Evolutionary conservation across 2,329 filamentous ascomycete genomes (phyloP), one percentile per base, ranked within the genome.

Genomic region (Trichoderma breve): DNA sequence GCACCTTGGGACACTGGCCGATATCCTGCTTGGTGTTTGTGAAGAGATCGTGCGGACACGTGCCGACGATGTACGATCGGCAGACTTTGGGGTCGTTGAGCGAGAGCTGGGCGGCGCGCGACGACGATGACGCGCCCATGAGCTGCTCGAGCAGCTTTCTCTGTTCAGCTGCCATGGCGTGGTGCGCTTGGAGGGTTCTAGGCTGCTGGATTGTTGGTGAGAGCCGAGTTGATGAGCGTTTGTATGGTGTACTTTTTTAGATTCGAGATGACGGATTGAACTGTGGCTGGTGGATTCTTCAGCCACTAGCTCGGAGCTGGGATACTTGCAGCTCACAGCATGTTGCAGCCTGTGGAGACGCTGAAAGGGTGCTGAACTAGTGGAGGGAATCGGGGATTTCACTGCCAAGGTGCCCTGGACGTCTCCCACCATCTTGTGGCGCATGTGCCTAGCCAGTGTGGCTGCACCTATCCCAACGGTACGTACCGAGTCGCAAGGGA

Each of bases 11-110:
- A 79, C 96, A 99, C 0, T 90, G 89, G 3, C 96, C 96, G 39
- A 98, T 89, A 81, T 99, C 96, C 72, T 98, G 95, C 85, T 98
- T 98, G 60, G 96, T 99, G 84, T 99, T 99, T 75, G 95, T 99
- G 88, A 99, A 99, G 79, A 99, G 93, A 81, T 99, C 96, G 86
- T 98, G 95, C 1, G 96, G 96, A 82, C 96, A 99, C 72, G 93
- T 97, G 77, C 96, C 96, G 74, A 90, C 94, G 64, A 99, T 89
- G 82, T 95, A 98, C 21, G 95, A 98, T 70, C 94, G 93, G 86
- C 96, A 99, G 77, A 97, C 93, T 83, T 97, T 98, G 69, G 93
- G 88, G 82, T 98, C 96, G 73, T 91, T 96, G 77, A 99, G 92
- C 74, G 92, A 92, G 77, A 98, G 89, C 81, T 97, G 93, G 51